A percentile compares a stretch with the other conserved stretches of the same genome.
phyloP scores from a whole-genome alignment of 179 eudicot genomes.

The Silene coronaria region DNA sequence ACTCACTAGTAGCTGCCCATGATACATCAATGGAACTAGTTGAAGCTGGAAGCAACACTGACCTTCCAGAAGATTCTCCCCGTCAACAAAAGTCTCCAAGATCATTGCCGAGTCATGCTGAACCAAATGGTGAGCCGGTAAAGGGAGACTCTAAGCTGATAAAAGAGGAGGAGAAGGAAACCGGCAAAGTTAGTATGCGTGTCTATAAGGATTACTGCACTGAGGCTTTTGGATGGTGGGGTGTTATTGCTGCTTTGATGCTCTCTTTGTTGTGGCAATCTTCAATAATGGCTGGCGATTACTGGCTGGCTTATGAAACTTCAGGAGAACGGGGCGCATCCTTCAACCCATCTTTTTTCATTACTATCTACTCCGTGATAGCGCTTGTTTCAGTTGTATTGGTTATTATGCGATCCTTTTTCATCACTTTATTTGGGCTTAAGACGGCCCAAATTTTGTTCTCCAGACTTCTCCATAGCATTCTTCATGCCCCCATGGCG shows the following conservation, averaged over 20 bases:
- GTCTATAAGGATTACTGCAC: slow-evolving; percentile 81
- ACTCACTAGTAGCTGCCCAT: slow-evolving; percentile 74
- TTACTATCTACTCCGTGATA: slow-evolving; percentile 56
- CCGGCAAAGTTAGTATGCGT: slow-evolving; percentile 61
- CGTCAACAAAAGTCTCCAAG: slow-evolving; percentile 30
- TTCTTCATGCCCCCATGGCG: slow-evolving; percentile 93
- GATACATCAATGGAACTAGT: slow-evolving; percentile 90
- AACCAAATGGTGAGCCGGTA: slow-evolving; percentile 40
- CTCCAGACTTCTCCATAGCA: slow-evolving; percentile 51
- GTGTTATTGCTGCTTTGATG: slow-evolving; percentile 43
- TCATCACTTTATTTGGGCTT: slow-evolving; percentile 56
- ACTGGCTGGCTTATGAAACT: slow-evolving; percentile 93
- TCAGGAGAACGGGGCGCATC: slow-evolving; percentile 45
- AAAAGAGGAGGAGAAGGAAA: slow-evolving; percentile 83
- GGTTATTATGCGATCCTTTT: slow-evolving; percentile 41
- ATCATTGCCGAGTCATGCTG: slow-evolving; percentile 27
- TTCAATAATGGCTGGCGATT: slow-evolving; percentile 73
- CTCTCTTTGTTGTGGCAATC: slow-evolving; percentile 66
- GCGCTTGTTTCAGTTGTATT: slow-evolving; percentile 50
- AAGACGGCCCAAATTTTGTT: slow-evolving; percentile 72
- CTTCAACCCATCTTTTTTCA: slow-evolving; percentile 62
- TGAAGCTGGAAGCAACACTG: slow-evolving; percentile 40
- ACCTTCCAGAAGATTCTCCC: slow-evolving; percentile 32
- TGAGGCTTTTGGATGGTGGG: slow-evolving; percentile 94
- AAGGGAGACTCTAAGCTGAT: slow-evolving; percentile 63